Base-by-base conservation (phyloP, 495 filamentous ascomycete species). In the Extremus antarcticus region DNA sequence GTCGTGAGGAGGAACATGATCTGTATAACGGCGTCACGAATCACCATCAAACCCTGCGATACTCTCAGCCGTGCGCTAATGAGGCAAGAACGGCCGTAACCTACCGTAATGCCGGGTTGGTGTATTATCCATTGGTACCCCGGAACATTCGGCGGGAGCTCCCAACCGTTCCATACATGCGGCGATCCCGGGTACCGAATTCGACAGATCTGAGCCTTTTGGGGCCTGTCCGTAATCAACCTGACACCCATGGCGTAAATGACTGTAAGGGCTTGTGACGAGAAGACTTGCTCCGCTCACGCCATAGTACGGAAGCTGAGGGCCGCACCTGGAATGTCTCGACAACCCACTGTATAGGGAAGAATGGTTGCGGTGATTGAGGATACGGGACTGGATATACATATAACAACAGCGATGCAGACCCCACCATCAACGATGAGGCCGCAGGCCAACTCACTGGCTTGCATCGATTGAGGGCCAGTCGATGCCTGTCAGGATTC, bases 11-110 rank as follows among this genome's bases (percentile, higher is more conserved):
- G 46, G 16, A 48, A 48, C 17, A 48, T 9, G 19, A 23, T 48
- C 46, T 48, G 46, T 25, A 48, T 48, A 22, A 16, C 46, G 19
- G 46, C 46, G 20, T 48, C 46, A 48, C 46, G 19, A n/a, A 48
- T 21, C 15, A 25, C 46, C 3, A 22, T 22, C 4, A 16, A 48
- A 25, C 4, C 8, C 46, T 48, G 20, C 22, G 19, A 48, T 8
- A 23, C 46, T 48, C 22, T 48, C 46, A 48, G 8, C 46, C 46
- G 16, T n/a, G 19, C 19, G 46, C 46, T 23, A 16, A 48, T 22
- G 19, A 48, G 46, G 7, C 46, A 22, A 22, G 19, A 48, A 48
- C 20, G 46, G 7, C 4, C 46, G 46, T 22, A 25, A 23, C 17
- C 22, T 23, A 48, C 46, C 20, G 43, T 20, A 46, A 10, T 9